phyloP scores from a whole-genome alignment of 192 early-diverging fungal species.

The Entophlyctis luteolus region DNA sequence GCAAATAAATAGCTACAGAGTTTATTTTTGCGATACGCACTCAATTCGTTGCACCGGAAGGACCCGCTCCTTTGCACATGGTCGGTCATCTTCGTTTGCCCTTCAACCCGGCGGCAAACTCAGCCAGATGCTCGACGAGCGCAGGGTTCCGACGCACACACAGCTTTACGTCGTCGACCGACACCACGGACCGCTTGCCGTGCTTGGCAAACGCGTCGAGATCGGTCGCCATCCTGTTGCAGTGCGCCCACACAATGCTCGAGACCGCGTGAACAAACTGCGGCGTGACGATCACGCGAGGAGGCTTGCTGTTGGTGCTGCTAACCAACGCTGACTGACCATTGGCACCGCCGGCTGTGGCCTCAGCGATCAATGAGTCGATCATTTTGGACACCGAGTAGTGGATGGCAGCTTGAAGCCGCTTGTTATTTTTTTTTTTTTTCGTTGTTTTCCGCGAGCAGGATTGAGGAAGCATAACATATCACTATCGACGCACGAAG shows the following conservation, averaged over 20 bases:
- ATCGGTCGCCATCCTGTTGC: background rate
- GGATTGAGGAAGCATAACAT: too few relatives aligned
- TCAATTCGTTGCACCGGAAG: too few relatives aligned
- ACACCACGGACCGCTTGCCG: background rate
- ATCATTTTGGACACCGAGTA: conserved; percentile 5
- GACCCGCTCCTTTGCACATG: too few relatives aligned
- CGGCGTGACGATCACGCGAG: too few relatives aligned
- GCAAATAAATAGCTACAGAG: too few relatives aligned
- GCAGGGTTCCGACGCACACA: background rate
- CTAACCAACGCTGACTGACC: too few relatives aligned
- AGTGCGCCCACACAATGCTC: background rate
- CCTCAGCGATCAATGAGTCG: background rate
- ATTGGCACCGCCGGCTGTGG: background rate
- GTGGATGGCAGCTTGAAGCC: conserved; percentile 8
- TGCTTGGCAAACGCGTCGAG: conserved; percentile 6
- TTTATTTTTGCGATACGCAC: too few relatives aligned
- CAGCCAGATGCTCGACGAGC: background rate
- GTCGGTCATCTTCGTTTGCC: background rate
- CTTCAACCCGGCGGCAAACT: background rate
- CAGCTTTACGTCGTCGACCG: conserved; percentile 9
- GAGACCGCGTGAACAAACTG: conserved; percentile 7
- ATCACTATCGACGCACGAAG: too few relatives aligned
- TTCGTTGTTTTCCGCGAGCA: too few relatives aligned
- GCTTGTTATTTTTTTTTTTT: too few relatives aligned
- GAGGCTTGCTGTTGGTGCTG: too few relatives aligned